Conservation (phyloP, 2,329 filamentous ascomycete genomes). For the Furcasterigmium sp. region DNA sequence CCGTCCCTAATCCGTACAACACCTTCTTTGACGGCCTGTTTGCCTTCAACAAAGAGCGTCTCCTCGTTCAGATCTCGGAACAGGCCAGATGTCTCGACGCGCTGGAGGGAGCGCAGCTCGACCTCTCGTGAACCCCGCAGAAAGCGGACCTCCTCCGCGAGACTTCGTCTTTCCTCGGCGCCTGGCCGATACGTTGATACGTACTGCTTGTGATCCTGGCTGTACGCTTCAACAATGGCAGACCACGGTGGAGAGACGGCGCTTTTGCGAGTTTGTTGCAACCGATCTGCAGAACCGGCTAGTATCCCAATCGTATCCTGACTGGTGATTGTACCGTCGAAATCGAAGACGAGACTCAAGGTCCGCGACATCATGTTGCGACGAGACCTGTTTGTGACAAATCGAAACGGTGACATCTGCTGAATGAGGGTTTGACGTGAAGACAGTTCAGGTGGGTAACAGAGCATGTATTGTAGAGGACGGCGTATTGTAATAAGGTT, state of each 20-base stretch:
- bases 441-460: too few species aligned
- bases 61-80: conserved; percentile 33
- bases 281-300: conserved; percentile 33
- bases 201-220: conserved; percentile 34
- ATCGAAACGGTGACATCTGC: too few species aligned
- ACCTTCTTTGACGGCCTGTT: conserved; percentile 27
- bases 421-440: too few species aligned
- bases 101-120: conserved; percentile 39
- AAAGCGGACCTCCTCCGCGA: conserved; percentile 35
- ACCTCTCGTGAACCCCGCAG: conserved; percentile 35
- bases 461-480: too few species aligned
- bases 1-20: conserved; percentile 31
- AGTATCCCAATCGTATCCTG: conserved; percentile 47
- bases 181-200: conserved; percentile 23
- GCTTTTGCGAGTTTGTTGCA: conserved; percentile 17
- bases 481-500: too few species aligned
- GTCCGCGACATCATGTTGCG: conserved; percentile 6
- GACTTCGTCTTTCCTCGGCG: conserved; percentile 23
- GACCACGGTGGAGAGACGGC: conserved; percentile 37
- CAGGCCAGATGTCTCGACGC: conserved; percentile 36
- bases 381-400: too few species aligned
- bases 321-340: conserved; percentile 54
- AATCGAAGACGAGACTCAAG: conserved; percentile 49
- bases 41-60: conserved; percentile 28
- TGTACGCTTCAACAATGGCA: conserved; percentile 38